Evolutionary conservation across 2,329 filamentous ascomycete genomes (phyloP), one percentile per base, ranked within the genome.

Genomic region (Apiospora aurea): DNA sequence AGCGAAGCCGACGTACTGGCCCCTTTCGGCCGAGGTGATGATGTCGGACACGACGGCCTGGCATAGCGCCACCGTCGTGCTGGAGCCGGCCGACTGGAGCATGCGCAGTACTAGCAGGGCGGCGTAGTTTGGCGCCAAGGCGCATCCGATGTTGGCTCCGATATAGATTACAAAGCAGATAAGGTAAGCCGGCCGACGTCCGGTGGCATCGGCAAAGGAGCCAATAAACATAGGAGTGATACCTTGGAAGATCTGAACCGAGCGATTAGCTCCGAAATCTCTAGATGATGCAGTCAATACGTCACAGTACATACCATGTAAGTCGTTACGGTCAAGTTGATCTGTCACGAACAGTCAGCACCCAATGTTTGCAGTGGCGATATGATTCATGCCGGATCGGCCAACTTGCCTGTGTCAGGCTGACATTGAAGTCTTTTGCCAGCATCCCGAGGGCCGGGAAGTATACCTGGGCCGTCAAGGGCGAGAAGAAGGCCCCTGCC

Each of bases 21-120:
- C 88, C 69, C 90, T 82, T 76, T 92, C 89, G 0, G 85, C 84
- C 2, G 85, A 85, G 0, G 88, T 89, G 1, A 86, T 83, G 2
- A 90, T 81, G 74, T 92, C 90, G 0, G 86, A 86, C 2, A 91
- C 85, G 1, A 91, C 85, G 0, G 85, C 89, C 53, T 81, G 79
- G 68, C 79, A 80, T 0, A 92, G 80, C 0, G 89, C 85, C 21
- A 90, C 82, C 0, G 88, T 90, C 0, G 87, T 86, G 70, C 85
- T 87, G 67, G 85, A 87, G 0, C 88, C 87, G 0, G 83, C 82
- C 11, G 84, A 87, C 72, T 90, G 87, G 3, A 89, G 73, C 77
- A 84, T 84, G 3, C 88, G 82, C 0, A 89, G 77, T 16, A 86
- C 78, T 1, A 90, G 74, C 11, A 89, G 78, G 0, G 85, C 81